Base-by-base conservation (phyloP, 202 grass and related monocot species). In the Zizania palustris region DNA sequence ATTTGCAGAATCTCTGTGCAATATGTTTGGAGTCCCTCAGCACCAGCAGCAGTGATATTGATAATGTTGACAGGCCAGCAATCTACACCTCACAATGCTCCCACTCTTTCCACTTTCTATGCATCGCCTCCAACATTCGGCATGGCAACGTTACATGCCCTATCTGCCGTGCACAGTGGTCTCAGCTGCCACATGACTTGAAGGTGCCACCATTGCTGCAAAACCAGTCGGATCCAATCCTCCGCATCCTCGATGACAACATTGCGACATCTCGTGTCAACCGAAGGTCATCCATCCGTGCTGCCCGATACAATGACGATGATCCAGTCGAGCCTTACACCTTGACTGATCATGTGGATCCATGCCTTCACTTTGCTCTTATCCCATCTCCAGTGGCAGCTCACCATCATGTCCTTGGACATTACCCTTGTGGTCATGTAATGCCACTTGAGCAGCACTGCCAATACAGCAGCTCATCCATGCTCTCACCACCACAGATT, bases 191-290 rank as follows among this genome's bases (percentile, higher is more conserved):
- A 0, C 90, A 83, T 8, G 92, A 99, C 22, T 15, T 95, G 76
- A 95, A 95, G 83, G 74, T 86, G 72, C 91, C 92, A 0, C 80
- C 85, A 14, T 86, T 88, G 76, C 88, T 90, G 50, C 74, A 89
- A 44, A 85, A 85, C 74, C 89, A 89, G 73, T 87, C 92, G 0
- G 96, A 99, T 48, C 96, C 96, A 19, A 77, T 99, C 71, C 83
- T 99, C 37, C 91, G 96, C 59, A 99, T 99, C 75, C 92, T 99
- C 6, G 96, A 99, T 43, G 92, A 99, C 69, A 96, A 65, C 13
- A 99, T 99, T n/a, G 90, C 96, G 35, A 82, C 92, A 4, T 99
- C 96, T 37, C 96, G 96, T 36, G 81, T 96, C 63, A 99, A 99
- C 75, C 80, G 96, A 44, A 91, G 87, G 19, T 96, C 92, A 1